Conservation (phyloP, 148 eudicot genomes). For the Amaranthus cruentus region DNA sequence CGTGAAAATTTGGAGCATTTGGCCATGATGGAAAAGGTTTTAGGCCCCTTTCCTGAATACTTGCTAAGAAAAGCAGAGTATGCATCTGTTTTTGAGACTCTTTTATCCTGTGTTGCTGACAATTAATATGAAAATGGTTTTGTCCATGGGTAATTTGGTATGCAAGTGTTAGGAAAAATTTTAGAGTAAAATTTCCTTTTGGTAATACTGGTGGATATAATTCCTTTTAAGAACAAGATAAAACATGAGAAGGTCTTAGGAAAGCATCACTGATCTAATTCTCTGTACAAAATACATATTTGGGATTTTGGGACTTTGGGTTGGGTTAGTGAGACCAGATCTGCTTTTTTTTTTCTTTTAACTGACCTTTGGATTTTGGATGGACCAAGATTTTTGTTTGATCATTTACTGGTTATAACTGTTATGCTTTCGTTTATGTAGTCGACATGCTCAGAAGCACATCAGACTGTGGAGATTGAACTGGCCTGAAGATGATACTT, state of each 20-base stretch:
- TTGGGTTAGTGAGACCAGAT: too few relatives aligned
- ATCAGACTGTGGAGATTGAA: conserved; percentile 53
- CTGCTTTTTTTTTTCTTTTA: not conserved
- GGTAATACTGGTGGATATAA: not conserved
- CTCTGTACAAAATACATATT: too few relatives aligned
- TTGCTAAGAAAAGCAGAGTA: conserved; percentile 57
- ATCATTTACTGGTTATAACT: not conserved
- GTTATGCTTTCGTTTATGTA: conserved; percentile 20
- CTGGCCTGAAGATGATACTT: conserved; percentile 69
- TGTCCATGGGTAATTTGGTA: too few relatives aligned
- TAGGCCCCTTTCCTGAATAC: conserved; percentile 54
- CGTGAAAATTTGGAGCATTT: conserved; percentile 63
- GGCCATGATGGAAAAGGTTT: conserved; percentile 68
- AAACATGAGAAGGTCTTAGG: not conserved
- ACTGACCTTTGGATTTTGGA: not conserved
- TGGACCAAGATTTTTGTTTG: not conserved
- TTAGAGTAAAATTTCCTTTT: not conserved
- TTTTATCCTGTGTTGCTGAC: not conserved
- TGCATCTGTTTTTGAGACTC: conserved; percentile 14
- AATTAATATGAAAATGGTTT: too few relatives aligned
- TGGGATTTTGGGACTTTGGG: too few relatives aligned
- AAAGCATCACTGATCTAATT: not conserved
- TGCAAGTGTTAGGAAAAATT: too few relatives aligned
- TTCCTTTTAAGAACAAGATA: not conserved
- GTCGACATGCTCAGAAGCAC: conserved; percentile 61